A percentile compares a stretch with the other conserved stretches of the same genome.
Evolutionary conservation across 108 stramenopile species (phyloP).

Genomic region (Hondaea fermentalgiana): DNA sequence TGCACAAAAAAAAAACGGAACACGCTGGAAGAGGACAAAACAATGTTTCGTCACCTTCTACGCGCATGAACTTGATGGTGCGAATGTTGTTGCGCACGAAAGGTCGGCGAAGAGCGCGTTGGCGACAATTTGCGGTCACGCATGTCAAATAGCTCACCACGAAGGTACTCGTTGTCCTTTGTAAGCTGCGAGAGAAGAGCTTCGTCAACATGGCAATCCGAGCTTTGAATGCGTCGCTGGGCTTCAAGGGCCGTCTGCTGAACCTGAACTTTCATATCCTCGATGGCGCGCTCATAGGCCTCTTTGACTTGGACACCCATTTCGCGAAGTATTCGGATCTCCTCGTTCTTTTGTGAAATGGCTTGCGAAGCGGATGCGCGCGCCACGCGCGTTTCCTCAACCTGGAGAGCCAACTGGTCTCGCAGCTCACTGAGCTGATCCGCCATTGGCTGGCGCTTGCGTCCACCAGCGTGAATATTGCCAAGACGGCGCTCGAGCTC

Average conservation of each 20-base stretch:
- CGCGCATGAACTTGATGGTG: not conserved
- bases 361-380: not conserved
- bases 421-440: not conserved
- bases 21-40: not conserved
- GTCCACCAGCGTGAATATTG: not conserved
- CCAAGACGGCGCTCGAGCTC: not conserved
- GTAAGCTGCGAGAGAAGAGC: not conserved
- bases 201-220: not conserved
- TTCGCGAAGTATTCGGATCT: not conserved
- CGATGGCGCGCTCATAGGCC: not conserved
- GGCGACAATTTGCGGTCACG: not conserved
- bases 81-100: not conserved
- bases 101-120: not conserved
- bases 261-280: not conserved
- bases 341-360: not conserved
- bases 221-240: not conserved
- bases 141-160: not conserved
- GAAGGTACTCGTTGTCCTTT: not conserved
- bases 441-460: constrained; percentile 5
- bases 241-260: not conserved
- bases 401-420: not conserved
- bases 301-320: constrained; percentile 10
- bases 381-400: not conserved
- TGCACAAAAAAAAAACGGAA: not conserved
- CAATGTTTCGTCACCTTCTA: too few species aligned